Evolutionary conservation across 805 yeast genomes (phyloP).

Genomic region (Lipomyces starkeyi): DNA sequence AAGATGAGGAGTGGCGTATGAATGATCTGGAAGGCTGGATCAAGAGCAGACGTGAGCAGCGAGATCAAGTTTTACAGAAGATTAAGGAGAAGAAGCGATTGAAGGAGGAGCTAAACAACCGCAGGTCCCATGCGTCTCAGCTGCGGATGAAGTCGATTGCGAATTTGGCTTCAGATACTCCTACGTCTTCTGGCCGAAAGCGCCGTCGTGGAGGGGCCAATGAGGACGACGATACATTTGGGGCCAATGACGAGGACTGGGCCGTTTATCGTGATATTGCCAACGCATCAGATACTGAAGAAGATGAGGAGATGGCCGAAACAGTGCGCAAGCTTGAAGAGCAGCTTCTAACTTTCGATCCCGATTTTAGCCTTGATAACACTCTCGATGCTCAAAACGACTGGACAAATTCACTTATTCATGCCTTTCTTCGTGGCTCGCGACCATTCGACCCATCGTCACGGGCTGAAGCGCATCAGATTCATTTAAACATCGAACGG

Average conservation of each 20-base stretch:
- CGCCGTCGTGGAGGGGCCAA: slow-evolving; percentile 51
- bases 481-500: slow-evolving; percentile 89
- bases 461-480: slow-evolving; percentile 84
- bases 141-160: slow-evolving; percentile 91
- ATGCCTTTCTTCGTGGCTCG: slow-evolving; percentile 89
- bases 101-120: slow-evolving; percentile 77
- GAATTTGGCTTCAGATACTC: slow-evolving; percentile 72
- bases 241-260: slow-evolving; percentile 97
- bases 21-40: slow-evolving; percentile 82
- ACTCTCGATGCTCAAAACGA: slow-evolving; percentile 70
- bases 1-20: slow-evolving; percentile 79
- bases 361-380: slow-evolving; percentile 83
- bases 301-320: slow-evolving; percentile 62
- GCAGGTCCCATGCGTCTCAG: slow-evolving; percentile 92
- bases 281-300: slow-evolving; percentile 71
- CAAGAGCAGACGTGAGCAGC: slow-evolving; percentile 64
- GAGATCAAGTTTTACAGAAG: slow-evolving; percentile 62
- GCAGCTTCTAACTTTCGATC: slow-evolving; percentile 79
- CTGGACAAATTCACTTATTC: slow-evolving; percentile 81
- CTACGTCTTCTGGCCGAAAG: slow-evolving; percentile 36
- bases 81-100: slow-evolving; percentile 72
- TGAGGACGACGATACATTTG: slow-evolving; percentile 90
- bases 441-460: slow-evolving; percentile 75
- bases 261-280: slow-evolving; percentile 84
- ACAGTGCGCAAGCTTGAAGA: slow-evolving; percentile 61